These are phyloP conservation scores for Calonectria montana DNA, from an alignment of 2,329 filamentous ascomycete species.

Conservation along the genomic window DNA sequence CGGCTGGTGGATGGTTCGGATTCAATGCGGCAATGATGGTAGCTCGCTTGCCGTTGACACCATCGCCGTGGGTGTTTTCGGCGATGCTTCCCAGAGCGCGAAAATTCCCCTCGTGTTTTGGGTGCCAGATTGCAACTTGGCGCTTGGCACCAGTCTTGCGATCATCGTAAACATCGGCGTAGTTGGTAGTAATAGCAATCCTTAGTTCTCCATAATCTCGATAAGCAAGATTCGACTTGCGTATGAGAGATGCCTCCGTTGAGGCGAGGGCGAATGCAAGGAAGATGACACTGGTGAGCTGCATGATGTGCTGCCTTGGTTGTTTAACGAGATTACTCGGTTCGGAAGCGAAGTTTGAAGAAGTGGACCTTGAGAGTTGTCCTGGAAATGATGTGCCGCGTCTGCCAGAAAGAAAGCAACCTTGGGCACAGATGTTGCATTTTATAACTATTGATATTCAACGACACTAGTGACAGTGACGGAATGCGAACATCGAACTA, in stretches of 20 bases:
- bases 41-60: not conserved
- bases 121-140: not conserved
- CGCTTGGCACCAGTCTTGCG: not conserved
- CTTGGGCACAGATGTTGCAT: too few species aligned
- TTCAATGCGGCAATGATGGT: not conserved
- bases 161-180: not conserved
- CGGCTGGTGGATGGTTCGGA: not conserved
- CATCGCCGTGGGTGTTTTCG: not conserved
- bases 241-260: not conserved
- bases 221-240: not conserved
- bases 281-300: not conserved
- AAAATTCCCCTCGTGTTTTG: not conserved
- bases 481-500: too few species aligned
- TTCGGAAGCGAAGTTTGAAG: too few species aligned
- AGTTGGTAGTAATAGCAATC: not conserved
- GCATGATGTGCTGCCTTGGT: not conserved
- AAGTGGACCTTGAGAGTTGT: too few species aligned
- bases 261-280: not conserved
- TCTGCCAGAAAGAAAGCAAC: too few species aligned
- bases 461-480: too few species aligned
- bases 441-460: too few species aligned
- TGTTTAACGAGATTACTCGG: not conserved
- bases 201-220: not conserved
- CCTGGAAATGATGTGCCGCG: too few species aligned
- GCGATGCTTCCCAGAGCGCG: not conserved